These are phyloP conservation scores for Yamadazyma takamatsuzukensis DNA, from an alignment of 805 yeast species.

Conservation along the genomic window DNA sequence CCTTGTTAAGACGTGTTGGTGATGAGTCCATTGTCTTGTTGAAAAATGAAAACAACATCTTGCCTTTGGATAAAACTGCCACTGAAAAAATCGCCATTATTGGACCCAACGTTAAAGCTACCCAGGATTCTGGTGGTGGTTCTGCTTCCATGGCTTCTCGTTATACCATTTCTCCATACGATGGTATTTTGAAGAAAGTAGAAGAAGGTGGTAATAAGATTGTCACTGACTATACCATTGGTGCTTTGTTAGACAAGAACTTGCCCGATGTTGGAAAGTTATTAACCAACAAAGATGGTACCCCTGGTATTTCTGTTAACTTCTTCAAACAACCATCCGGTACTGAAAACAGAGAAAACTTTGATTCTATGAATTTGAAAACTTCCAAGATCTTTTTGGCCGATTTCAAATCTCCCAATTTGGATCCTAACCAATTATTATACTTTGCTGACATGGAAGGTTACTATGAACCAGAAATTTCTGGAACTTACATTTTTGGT, in stretches of 20 bases:
- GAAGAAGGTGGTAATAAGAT: conserved; percentile 22
- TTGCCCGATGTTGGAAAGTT: conserved; percentile 27
- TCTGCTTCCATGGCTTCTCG: conserved; percentile 51
- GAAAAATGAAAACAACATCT: conserved; percentile 45
- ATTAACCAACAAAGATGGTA: conserved; percentile 19
- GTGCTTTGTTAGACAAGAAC: conserved; percentile 29
- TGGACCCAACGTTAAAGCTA: conserved; percentile 55
- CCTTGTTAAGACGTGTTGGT: conserved; percentile 41
- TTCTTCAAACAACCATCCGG: conserved; percentile 18
- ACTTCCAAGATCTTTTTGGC: conserved; percentile 21
- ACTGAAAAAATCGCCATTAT: conserved; percentile 42
- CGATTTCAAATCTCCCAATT: conserved; percentile 19
- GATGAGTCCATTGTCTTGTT: conserved; percentile 54
- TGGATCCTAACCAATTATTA: conserved; percentile 15
- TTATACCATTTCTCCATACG: conserved; percentile 46
- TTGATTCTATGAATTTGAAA: conserved; percentile 16
- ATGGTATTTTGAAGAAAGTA: conserved; percentile 37
- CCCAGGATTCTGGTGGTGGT: conserved; percentile 60
- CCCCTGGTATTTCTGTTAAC: conserved; percentile 16
- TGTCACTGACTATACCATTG: conserved; percentile 23
- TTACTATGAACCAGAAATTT: conserved; percentile 41
- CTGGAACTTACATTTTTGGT: conserved; percentile 52
- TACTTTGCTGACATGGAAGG: conserved; percentile 47
- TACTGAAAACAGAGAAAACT: conserved; percentile 10
- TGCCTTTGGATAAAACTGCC: conserved; percentile 40